Conservation (phyloP, 495 filamentous ascomycete genomes). For the Durotheca rogersii region DNA sequence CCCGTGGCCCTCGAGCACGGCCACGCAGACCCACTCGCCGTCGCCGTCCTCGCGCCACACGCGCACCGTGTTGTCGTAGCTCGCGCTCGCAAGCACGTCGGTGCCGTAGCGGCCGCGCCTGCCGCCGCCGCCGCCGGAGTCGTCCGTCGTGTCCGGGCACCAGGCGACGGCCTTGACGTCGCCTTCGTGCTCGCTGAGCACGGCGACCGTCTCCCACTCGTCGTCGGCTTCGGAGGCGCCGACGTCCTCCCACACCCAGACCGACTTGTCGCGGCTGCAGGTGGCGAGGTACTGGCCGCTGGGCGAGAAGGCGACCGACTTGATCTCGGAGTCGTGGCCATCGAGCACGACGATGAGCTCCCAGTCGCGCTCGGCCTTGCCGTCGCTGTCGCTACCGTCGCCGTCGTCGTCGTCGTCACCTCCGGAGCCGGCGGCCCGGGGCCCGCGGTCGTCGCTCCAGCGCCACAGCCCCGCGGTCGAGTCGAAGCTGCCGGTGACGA, state of each 20-base stretch:
- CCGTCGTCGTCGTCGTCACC: neutral
- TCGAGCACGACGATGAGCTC: constrained; percentile 83
- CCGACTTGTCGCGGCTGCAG: constrained; percentile 85
- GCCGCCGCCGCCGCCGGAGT: constrained; percentile 33
- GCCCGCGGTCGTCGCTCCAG: constrained; percentile 51
- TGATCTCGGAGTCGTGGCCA: constrained; percentile 93
- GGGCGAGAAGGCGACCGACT: constrained; percentile 77
- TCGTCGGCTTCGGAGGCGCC: constrained; percentile 68
- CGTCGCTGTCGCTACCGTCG: constrained; percentile 29
- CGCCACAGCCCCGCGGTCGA: constrained; percentile 87
- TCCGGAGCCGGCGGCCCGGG: no score
- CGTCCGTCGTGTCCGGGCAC: constrained; percentile 71
- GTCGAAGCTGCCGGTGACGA: constrained; percentile 93
- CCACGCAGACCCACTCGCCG: constrained; percentile 86
- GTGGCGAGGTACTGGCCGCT: constrained; percentile 83
- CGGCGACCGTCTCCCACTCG: constrained; percentile 93
- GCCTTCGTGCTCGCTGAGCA: constrained; percentile 88
- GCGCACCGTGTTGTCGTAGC: constrained; percentile 89
- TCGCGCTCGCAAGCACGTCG: constrained; percentile 77
- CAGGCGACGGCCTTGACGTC: constrained; percentile 93
- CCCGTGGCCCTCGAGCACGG: constrained; percentile 71
- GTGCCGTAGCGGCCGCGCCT: constrained; percentile 49
- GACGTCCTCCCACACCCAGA: constrained; percentile 99
- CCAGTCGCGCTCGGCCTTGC: constrained; percentile 72
- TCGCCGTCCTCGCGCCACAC: constrained; percentile 88